These are phyloP conservation scores for Penicillium diatomitis DNA, from an alignment of 495 filamentous ascomycete species.

Conservation along the genomic window DNA sequence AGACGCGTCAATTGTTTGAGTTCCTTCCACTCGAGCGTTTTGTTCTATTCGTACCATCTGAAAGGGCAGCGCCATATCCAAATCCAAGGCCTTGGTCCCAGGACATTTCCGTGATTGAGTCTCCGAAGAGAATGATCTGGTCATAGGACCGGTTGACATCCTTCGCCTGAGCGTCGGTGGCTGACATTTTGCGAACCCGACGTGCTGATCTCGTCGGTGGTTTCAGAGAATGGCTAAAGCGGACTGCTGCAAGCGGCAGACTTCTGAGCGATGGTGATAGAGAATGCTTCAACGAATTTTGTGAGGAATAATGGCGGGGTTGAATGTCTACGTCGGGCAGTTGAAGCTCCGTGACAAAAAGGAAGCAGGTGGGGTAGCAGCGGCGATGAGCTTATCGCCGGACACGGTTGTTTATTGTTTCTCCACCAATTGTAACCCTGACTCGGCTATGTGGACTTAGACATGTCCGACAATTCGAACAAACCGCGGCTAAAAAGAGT, in stretches of 20 bases:
- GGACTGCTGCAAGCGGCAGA: too few species aligned
- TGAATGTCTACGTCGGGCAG: neutral
- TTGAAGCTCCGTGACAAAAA: constrained; percentile 10
- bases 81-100: constrained; percentile 52
- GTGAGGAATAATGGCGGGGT: constrained; percentile 9
- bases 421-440: constrained; percentile 8
- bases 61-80: constrained; percentile 60
- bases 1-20: neutral
- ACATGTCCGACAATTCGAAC: too few species aligned
- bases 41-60: constrained; percentile 46
- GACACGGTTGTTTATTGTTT: neutral
- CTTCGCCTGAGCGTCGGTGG: neutral
- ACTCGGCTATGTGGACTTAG: neutral
- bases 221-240: neutral
- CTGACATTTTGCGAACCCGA: neutral
- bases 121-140: constrained; percentile 74
- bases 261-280: too few species aligned
- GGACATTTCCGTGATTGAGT: constrained; percentile 64
- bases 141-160: constrained; percentile 38
- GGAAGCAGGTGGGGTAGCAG: constrained; percentile 6
- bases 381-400: neutral
- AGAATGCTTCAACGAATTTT: neutral
- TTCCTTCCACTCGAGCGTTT: neutral
- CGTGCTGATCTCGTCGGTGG: too few species aligned
- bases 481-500: too few species aligned